Conservation (phyloP, 176 grass and related monocot species). For the Bromus sterilis region DNA sequence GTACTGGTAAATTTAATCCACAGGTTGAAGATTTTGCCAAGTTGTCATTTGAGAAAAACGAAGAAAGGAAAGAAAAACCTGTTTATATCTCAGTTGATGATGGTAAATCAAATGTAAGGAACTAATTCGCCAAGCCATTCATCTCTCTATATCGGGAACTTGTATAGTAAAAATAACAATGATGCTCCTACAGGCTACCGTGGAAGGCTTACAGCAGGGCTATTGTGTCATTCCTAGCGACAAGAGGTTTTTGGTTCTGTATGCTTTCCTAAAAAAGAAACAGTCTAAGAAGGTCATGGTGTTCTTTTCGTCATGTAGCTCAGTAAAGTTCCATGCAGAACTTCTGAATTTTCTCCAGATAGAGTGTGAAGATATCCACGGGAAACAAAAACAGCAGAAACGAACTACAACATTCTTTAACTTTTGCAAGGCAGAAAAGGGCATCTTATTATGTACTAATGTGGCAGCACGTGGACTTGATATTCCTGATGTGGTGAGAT, state of each 20-base stretch:
- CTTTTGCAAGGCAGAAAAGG: conserved; percentile 91
- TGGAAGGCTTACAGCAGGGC: conserved; percentile 90
- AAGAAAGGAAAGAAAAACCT: conserved; percentile 72
- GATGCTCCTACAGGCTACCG: conserved; percentile 55
- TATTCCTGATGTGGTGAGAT: conserved; percentile 88
- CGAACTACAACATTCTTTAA: conserved; percentile 85
- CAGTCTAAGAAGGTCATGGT: conserved; percentile 90
- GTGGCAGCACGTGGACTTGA: conserved; percentile 96
- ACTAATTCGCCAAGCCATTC: background rate
- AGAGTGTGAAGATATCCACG: conserved; percentile 87
- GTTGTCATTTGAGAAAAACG: conserved; percentile 88
- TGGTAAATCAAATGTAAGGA: conserved; percentile 65
- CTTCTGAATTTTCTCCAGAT: conserved; percentile 81
- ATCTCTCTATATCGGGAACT: background rate
- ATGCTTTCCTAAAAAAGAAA: conserved; percentile 93
- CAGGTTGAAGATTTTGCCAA: conserved; percentile 92
- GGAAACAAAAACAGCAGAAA: conserved; percentile 98
- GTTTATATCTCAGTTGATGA: conserved; percentile 91
- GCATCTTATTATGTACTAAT: conserved; percentile 87
- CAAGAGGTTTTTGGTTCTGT: conserved; percentile 78
- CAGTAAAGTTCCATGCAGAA: conserved; percentile 85
- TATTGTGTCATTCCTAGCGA: conserved; percentile 85
- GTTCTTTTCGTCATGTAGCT: conserved; percentile 98
- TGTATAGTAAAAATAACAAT: conserved; percentile 13
- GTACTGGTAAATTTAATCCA: background rate